Base-by-base conservation (phyloP, 495 filamentous ascomycete genomes). In the Thermochaetoides thermophila region DNA sequence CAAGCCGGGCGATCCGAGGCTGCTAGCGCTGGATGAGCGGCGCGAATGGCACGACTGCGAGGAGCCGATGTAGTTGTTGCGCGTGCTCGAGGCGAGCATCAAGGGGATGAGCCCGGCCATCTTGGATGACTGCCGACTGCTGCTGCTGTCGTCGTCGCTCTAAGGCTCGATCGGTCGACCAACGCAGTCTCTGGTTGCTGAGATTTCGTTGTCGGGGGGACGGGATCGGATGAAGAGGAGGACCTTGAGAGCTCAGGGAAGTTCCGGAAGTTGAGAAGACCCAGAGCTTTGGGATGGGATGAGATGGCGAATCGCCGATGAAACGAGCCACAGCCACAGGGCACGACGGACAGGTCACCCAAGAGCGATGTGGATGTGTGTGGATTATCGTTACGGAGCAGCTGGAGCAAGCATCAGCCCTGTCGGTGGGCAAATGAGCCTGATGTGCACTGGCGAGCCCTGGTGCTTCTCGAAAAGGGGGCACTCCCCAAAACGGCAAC, bases 61-160 rank as follows among this genome's bases (percentile, higher is more conserved):
- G 21, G 11, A 24, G 21, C 11, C 11, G 21, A 24, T 24, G 21
- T 24, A 6, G 21, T 24, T 11, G 21, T 24, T 11, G 21, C 45
- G 48, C 30, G 37, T 43, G 39, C 48, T 27, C 27, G 49, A 46
- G 12, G 25, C 40, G 36, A 50, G 52, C 45, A 50, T 48, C 19
- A 57, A 34, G 34, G 53, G 53, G 14, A 45, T 45, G 14, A 45
- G 20, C 26, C 43, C 43, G 17, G 27, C 32, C 43, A 45, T 45
- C 24, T 31, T 40, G 32, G 37, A 9, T 26, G n/a, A n/a, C n/a
- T n/a, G n/a, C n/a, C n/a, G n/a, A n/a, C n/a, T n/a, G n/a, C n/a
- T n/a, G n/a, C n/a, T n/a, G n/a, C n/a, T n/a, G n/a, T n/a, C n/a
- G n/a, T n/a, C n/a, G n/a, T n/a, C n/a, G n/a, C n/a, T n/a, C n/a